phyloP scores from a whole-genome alignment of 768 basidiomycete genomes.

The Calocera viscosa region DNA sequence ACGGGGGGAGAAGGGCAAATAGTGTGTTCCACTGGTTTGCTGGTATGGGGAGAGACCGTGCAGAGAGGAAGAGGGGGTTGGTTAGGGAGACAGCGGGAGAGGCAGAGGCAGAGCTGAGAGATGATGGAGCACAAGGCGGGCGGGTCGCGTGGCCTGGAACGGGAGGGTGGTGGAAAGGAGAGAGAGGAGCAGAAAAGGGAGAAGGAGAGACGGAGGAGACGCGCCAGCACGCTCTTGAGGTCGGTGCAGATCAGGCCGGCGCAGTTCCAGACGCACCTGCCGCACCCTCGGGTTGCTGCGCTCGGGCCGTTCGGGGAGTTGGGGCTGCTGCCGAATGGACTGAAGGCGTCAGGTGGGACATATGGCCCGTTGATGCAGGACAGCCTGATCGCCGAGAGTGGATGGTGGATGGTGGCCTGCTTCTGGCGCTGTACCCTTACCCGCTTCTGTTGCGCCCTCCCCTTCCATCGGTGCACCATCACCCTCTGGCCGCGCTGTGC shows the following conservation, averaged over 20 bases:
- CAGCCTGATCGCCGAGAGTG: no score
- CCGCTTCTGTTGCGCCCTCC: background rate
- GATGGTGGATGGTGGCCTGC: no score
- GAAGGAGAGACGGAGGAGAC: background rate
- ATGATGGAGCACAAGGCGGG: background rate
- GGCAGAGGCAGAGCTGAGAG: background rate
- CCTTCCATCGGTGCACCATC: background rate
- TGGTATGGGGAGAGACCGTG: conserved; percentile 11
- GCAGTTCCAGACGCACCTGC: no score
- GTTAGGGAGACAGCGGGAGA: background rate
- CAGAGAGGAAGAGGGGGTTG: background rate
- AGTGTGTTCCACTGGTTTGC: background rate
- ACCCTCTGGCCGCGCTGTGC: no score
- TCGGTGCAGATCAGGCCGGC: background rate
- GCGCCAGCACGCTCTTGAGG: background rate
- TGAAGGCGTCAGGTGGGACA: no score
- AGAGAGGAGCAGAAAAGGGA: background rate
- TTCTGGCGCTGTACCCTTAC: no score
- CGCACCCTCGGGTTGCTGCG: no score
- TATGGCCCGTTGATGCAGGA: no score
- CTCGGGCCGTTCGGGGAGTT: no score
- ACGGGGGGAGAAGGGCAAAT: background rate
- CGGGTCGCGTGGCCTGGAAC: background rate
- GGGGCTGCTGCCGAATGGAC: no score
- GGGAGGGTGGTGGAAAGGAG: background rate